phyloP scores from a whole-genome alignment of 495 filamentous ascomycete genomes.

The Articulospora tetracladia region DNA sequence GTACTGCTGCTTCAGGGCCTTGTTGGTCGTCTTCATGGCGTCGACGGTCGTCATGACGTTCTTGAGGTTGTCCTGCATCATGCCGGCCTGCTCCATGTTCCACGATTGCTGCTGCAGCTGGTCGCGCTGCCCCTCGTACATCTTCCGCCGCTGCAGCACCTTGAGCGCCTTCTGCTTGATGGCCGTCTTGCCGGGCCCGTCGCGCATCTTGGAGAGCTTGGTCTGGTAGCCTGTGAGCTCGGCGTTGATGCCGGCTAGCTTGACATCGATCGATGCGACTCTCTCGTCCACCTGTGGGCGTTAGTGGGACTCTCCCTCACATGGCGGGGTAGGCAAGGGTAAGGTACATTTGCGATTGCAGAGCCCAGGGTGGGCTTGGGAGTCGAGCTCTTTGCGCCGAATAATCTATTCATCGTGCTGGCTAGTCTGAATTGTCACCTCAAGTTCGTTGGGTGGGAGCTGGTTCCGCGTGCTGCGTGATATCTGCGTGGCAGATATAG shows the following conservation, averaged over 20 bases:
- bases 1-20: conserved; percentile 90
- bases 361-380: conserved; percentile 88
- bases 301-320: conserved; percentile 6
- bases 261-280: conserved; percentile 88
- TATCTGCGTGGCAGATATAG: background rate
- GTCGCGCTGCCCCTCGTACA: conserved; percentile 92
- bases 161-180: conserved; percentile 94
- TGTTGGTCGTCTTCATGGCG: conserved; percentile 94
- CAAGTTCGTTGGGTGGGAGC: background rate
- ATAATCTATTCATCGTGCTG: conserved; percentile 85
- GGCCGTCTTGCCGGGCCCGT: conserved; percentile 90
- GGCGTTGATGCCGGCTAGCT: conserved; percentile 85
- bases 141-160: conserved; percentile 90
- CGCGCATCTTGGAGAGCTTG: conserved; percentile 89
- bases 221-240: conserved; percentile 87
- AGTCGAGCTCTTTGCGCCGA: conserved; percentile 80
- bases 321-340: conserved; percentile 5
- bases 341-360: conserved; percentile 75
- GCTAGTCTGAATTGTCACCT: background rate
- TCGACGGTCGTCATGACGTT: conserved; percentile 99
- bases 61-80: conserved; percentile 99
- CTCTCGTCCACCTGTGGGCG: conserved; percentile 67
- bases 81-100: conserved; percentile 99
- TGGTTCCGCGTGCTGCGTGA: too few species aligned
- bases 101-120: conserved; percentile 93